A percentile compares a stretch with the other conserved stretches of the same genome.
Evolutionary conservation across 2,329 filamentous ascomycete species (phyloP).

Genomic region (Colletotrichum spinosum): DNA sequence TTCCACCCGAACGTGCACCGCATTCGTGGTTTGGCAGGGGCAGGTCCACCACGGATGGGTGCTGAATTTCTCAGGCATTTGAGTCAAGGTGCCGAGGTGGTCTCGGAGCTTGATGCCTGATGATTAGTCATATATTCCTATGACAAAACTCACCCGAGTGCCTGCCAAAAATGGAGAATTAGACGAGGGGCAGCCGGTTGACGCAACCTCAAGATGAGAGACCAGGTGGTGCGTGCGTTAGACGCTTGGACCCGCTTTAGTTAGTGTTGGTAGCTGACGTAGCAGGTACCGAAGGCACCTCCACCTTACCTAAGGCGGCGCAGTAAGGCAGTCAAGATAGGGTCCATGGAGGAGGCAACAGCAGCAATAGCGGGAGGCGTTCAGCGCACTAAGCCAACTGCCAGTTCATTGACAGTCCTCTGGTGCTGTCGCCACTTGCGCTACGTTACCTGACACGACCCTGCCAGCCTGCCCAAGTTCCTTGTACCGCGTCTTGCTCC

Average conservation of each 20-base stretch:
- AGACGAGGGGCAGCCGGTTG: slow-evolving; percentile 36
- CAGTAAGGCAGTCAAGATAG: not conserved
- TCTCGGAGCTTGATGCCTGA: slow-evolving; percentile 4
- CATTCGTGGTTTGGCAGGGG: too few relatives aligned
- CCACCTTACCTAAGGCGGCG: not conserved
- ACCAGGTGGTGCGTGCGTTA: slow-evolving; percentile 20
- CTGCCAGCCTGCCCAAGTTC: not conserved
- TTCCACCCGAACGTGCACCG: too few relatives aligned
- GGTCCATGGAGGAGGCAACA: slow-evolving; percentile 6
- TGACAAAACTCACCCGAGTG: slow-evolving; percentile 22
- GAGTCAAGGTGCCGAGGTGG: not conserved
- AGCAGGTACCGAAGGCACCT: not conserved
- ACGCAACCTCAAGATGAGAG: slow-evolving; percentile 26
- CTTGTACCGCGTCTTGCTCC: not conserved
- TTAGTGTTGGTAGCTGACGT: slow-evolving; percentile 25
- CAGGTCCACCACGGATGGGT: too few relatives aligned
- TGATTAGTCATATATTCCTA: slow-evolving; percentile 18
- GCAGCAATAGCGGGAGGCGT: not conserved
- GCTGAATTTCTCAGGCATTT: too few relatives aligned
- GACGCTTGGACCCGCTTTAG: slow-evolving; percentile 6
- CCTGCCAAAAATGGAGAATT: slow-evolving; percentile 31
- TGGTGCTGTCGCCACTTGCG: too few relatives aligned
- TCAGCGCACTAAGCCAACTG: too few relatives aligned
- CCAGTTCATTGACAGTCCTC: too few relatives aligned
- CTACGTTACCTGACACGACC: not conserved